Evolutionary conservation across 768 basidiomycete genomes (phyloP).

Genomic region (Podaxis mareebaensis): DNA sequence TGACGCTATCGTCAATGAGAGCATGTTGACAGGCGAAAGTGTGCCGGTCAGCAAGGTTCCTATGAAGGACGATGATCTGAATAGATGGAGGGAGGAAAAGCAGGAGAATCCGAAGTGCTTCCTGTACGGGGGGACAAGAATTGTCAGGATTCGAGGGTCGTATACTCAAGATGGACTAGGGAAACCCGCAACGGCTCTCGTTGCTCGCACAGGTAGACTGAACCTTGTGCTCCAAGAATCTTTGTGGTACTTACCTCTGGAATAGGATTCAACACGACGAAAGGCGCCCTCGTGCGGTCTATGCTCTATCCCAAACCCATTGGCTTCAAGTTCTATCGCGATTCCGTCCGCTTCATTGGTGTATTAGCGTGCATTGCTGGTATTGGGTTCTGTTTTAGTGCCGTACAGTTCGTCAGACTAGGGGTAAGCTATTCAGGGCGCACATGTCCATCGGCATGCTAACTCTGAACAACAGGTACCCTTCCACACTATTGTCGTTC

Average conservation of each 20-base stretch:
- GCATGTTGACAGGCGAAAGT: conserved; percentile 98
- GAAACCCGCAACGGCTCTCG: conserved; percentile 74
- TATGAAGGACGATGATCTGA: conserved; percentile 75
- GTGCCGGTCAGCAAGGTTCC: conserved; percentile 94
- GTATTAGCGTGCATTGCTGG: conserved; percentile 91
- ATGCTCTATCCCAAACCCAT: conserved; percentile 99
- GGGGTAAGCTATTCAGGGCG: conserved; percentile 54
- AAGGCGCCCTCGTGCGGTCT: conserved; percentile 91
- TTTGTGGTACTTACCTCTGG: neutral
- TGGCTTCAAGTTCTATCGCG: conserved; percentile 97
- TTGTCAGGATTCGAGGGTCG: conserved; percentile 79
- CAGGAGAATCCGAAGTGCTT: conserved; percentile 82
- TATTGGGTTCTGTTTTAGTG: conserved; percentile 88
- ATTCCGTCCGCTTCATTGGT: conserved; percentile 86
- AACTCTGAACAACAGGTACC: conserved; percentile 51
- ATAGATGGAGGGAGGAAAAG: conserved; percentile 66
- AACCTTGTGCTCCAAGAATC: neutral
- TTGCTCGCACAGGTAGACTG: conserved; percentile 77
- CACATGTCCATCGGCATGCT: neutral
- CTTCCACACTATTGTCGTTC: conserved; percentile 89
- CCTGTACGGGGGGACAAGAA: conserved; percentile 86
- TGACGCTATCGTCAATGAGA: conserved; percentile 97
- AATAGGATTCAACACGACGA: conserved; percentile 94
- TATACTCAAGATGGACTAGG: conserved; percentile 52
- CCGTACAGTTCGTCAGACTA: conserved; percentile 87